Percentiles rank a stretch among this genome's conserved stretches.
phyloP scores from a whole-genome alignment of 192 early-diverging fungal genomes.

The Umbelopsis isabellina region DNA sequence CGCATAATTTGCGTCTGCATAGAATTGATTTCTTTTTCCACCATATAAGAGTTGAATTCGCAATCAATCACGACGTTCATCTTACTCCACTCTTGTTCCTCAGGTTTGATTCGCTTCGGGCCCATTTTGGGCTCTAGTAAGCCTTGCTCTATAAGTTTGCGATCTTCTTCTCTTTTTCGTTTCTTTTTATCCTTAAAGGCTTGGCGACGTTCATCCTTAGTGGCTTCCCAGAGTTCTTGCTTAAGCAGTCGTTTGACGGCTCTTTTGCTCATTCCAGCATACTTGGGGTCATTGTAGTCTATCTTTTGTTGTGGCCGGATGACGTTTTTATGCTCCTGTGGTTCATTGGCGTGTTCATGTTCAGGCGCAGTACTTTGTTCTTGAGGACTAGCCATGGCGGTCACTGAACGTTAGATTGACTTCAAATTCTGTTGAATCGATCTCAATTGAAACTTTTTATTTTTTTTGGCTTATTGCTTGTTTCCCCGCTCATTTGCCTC shows the following conservation, averaged over 20 bases:
- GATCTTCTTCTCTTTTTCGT: slow-evolving; percentile 51
- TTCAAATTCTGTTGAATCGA: no score
- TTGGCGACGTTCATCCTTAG: slow-evolving; percentile 46
- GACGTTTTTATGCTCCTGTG: not conserved
- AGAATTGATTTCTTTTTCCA: slow-evolving; percentile 71
- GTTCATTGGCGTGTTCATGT: not conserved
- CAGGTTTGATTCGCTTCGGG: slow-evolving; percentile 47
- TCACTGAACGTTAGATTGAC: no score
- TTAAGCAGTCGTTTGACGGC: slow-evolving; percentile 73
- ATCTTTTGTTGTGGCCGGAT: not conserved
- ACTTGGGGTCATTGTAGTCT: slow-evolving; percentile 40
- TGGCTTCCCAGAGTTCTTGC: slow-evolving; percentile 60
- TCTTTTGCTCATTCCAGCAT: slow-evolving; percentile 63
- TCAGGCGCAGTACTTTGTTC: not conserved
- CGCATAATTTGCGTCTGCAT: slow-evolving; percentile 72
- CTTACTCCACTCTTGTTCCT: slow-evolving; percentile 51
- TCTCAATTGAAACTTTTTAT: no score
- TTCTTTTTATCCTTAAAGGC: slow-evolving; percentile 55
- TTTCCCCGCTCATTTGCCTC: no score
- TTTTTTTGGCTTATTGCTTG: no score
- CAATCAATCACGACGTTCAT: slow-evolving; percentile 79
- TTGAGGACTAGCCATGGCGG: not conserved
- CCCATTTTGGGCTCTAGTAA: slow-evolving; percentile 29
- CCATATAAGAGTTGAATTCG: slow-evolving; percentile 80
- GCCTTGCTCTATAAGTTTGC: slow-evolving; percentile 47